Evolutionary conservation across 2,329 filamentous ascomycete genomes (phyloP), one percentile per base, ranked within the genome.

Genomic region (Verticillium dahliae): DNA sequence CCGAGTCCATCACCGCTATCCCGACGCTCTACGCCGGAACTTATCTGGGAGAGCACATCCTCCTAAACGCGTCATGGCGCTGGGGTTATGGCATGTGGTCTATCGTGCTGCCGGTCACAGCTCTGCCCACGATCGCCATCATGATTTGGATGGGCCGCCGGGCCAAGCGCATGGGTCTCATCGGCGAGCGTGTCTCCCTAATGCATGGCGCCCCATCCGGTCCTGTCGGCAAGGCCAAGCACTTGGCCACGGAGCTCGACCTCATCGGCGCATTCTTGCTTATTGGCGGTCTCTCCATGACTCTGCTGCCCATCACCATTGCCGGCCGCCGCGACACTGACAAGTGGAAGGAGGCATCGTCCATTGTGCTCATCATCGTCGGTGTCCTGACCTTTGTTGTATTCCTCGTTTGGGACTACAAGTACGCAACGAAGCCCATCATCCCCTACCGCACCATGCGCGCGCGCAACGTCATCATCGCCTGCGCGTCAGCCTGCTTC

Each of bases 41-140:
- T 39, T 68, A 64, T 60, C 76, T 78, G 54, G 76, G 75, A 7
- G 70, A 76, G 7, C 68, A 66, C 9, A 67, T 78, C 11, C 69
- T 78, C 1, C 65, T 69, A 1, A 66, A 75, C 60, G 71, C 74
- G 0, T 71, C 71, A 1, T 78, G 76, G 76, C 71, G 76, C 35
- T 78, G 76, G 75, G 75, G 74, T 3, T 77, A 75, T 61, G 75
- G 74, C 9, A 74, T 76, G 67, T 78, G 75, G 75, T 71, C 75
- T 3, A 72, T 76, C 31, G 69, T 77, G 31, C 66, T 76, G 1
- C 76, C 76, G 0, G 67, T 72, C 37, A 70, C 68, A 22, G 68
- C 73, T 6, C 62, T 69, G 0, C 73, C 73, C 0, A 65, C 76
- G 6, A 69, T 76, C 18, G 60, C 67, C 2, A 71, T 69, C 1